Base-by-base conservation (phyloP, 441 rosid genomes). In the Aquilaria agallochum region DNA sequence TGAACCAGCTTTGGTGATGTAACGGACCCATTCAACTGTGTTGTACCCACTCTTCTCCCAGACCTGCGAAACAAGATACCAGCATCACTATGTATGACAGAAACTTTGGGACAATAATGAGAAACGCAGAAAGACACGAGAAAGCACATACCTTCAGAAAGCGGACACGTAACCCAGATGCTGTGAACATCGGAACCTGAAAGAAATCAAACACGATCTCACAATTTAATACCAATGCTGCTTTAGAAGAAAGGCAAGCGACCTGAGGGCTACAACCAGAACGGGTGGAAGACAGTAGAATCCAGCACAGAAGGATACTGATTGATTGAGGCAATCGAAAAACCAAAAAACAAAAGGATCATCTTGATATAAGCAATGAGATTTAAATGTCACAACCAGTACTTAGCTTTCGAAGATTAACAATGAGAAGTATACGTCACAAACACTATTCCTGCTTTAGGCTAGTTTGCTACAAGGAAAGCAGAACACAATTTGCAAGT, bases 31-130 rank as follows among this genome's bases (percentile, higher is more conserved):
- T 72, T 95, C 99, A 5, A 95, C 98, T 0, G 99, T 95, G 79
- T 88, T 95, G 80, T 92, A 95, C 40, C 99, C 98, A 49, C 97
- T 95, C 87, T 95, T 92, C 80, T 95, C 98, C 98, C 99, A 95
- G 13, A 95, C 98, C 99, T 95, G 80, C 60, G 57, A 31, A 76
- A 49, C 50, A 66, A 10, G 6, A 32, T 51, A 60, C 14, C 45
- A 40, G 45, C 45, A 40, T 40, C 45, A 40, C 9, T 40, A 40
- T 40, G 74, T 47, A 61, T 13, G 3, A 5, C 33, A 51, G 53
- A 32, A 31, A 10, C 31, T 58, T 46, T 50, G 10, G 31, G 33
- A 7, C 12, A 30, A 32, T 51, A 52, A 20, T 45, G 45, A 30
- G 69, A 50, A 34, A 54, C 31, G 20, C 27, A 61, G 33, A 55